Base-by-base conservation (phyloP, 371 early-diverging fungal genomes). In the Haplosporangium sp. region DNA sequence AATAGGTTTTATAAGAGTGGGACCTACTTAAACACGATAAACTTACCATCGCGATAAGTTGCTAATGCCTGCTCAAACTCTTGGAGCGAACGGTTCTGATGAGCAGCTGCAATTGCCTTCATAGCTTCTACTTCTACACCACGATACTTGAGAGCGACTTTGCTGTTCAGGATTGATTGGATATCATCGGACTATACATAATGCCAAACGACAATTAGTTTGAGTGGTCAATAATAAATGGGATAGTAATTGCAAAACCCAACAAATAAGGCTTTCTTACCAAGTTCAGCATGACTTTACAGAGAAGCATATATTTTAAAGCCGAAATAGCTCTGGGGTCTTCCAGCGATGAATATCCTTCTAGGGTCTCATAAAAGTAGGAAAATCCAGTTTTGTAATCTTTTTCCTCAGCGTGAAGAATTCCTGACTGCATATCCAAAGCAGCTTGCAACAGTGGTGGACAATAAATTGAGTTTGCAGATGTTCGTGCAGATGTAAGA, bases 331-430 rank as follows among this genome's bases (percentile, higher is more conserved):
- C 96, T 66, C 93, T 90, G 15, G 92, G 83, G 83, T 95, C 95
- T 35, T 96, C 97, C 73, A 96, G 94, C 44, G 92, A 90, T 4
- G 96, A 88, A 74, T 91, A 96, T 13, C 96, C 96, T 83, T 99
- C 99, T 78, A 98, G 88, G 3, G 99, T 96, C 83, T 99, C 99
- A 78, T 96, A 97, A 86, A 99, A 98, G 90, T 99, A 99, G 39
- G 99, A 98, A 82, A 83, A 98, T 75, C 96, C 99, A 2, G 99
- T 99, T 87, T 97, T 97, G 86, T 97, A 99, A 79, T 99, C 99
- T 86, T 96, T 96, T 71, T 99, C 99, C 79, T 99, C 99, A 53
- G 98, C 95, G 76, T 98, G 98, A 71, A 99, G 89, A 47, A 97
- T 94, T 70, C 99, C 99, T 4, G 97, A 96, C 83, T 98, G 97